Percentiles rank a stretch among this genome's conserved stretches.
Conservation (phyloP, 371 early-diverging fungal genomes). For the Batkoa obscura region DNA sequence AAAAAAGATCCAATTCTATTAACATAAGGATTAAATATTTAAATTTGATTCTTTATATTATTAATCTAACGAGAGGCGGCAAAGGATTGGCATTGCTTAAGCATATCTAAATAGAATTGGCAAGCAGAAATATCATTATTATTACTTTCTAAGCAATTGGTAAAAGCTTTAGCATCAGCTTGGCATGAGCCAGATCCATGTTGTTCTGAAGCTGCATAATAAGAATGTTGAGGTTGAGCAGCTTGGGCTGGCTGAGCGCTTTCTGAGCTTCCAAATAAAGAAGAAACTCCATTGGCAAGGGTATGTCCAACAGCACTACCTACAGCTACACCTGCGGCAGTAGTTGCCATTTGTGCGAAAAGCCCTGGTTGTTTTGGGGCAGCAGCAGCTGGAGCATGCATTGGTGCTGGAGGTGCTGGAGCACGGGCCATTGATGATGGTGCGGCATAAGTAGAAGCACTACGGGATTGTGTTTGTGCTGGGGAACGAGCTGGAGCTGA, state of each 20-base stretch:
- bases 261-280: conserved; percentile 38
- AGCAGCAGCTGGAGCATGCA: conserved; percentile 18
- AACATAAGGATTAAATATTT: too few species aligned
- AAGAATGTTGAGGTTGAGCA: conserved; percentile 8
- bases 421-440: too few species aligned
- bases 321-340: conserved; percentile 86
- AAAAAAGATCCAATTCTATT: too few species aligned
- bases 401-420: conserved; percentile 14
- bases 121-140: conserved; percentile 57
- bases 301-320: conserved; percentile 64
- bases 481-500: not conserved
- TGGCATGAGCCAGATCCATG: conserved; percentile 37
- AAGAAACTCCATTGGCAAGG: conserved; percentile 45
- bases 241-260: conserved; percentile 10
- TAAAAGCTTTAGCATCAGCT: conserved; percentile 66
- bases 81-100: conserved; percentile 68
- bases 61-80: conserved; percentile 13
- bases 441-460: conserved; percentile 10
- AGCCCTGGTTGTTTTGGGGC: conserved; percentile 36
- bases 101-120: conserved; percentile 70
- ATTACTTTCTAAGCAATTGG: conserved; percentile 63
- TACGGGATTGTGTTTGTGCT: not conserved
- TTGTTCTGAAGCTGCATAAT: conserved; percentile 20
- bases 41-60: too few species aligned
- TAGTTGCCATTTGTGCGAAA: conserved; percentile 76